phyloP scores from a whole-genome alignment of 2,329 filamentous ascomycete species.

The Lachnellula hyalina region DNA sequence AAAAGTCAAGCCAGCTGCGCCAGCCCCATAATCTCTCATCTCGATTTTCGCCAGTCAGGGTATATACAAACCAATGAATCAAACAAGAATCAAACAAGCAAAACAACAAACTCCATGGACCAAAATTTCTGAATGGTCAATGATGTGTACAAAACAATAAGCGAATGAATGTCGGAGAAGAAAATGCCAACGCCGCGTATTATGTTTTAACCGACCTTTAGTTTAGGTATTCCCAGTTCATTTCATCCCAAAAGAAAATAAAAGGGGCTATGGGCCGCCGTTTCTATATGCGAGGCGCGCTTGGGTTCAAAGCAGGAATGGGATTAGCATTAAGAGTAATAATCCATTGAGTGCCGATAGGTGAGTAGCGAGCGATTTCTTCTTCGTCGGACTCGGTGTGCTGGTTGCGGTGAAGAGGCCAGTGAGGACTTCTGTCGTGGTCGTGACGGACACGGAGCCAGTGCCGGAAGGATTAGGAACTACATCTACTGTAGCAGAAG shows the following conservation, averaged over 20 bases:
- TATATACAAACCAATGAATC: neutral
- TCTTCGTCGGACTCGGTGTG: slow-evolving; percentile 26
- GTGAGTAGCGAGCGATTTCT: slow-evolving; percentile 12
- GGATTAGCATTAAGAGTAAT: neutral
- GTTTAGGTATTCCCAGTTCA: neutral
- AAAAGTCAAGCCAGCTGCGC: neutral
- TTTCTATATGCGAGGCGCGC: neutral
- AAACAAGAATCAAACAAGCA: neutral
- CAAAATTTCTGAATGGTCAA: no score
- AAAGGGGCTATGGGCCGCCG: neutral
- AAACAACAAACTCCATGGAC: neutral
- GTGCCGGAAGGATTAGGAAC: slow-evolving; percentile 4
- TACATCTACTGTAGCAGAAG: slow-evolving; percentile 12
- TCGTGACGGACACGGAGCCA: slow-evolving; percentile 21
- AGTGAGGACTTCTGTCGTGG: slow-evolving; percentile 28
- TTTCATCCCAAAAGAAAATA: neutral
- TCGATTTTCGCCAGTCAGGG: neutral
- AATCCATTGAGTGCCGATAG: neutral
- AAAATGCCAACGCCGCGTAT: neutral
- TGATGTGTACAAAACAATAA: neutral
- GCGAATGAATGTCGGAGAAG: neutral
- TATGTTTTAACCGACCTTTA: neutral
- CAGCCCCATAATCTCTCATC: neutral
- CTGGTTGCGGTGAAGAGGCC: slow-evolving; percentile 30
- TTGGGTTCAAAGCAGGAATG: neutral